Conservation (phyloP, 2,329 filamentous ascomycete genomes). For the Arachnomyces sp. region DNA sequence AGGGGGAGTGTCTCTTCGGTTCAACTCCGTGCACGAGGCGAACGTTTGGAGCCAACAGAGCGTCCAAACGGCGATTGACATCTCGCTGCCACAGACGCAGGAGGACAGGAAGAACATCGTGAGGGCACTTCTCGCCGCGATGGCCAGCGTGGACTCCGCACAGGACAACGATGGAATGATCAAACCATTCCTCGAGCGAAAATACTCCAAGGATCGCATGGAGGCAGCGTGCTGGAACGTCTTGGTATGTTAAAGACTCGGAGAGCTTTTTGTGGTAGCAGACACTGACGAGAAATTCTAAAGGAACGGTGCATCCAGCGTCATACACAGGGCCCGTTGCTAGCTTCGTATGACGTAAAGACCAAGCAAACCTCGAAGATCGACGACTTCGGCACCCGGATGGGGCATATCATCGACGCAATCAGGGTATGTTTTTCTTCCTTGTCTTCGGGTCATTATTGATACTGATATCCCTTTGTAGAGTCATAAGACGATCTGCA, state of each 20-base stretch:
- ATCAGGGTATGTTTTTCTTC: slow-evolving; percentile 11
- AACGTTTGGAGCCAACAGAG: too few relatives aligned
- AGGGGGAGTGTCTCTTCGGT: too few relatives aligned
- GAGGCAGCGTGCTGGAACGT: slow-evolving; percentile 28
- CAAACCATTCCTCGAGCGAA: slow-evolving; percentile 21
- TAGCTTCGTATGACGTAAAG: slow-evolving; percentile 18
- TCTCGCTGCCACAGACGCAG: slow-evolving; percentile 19
- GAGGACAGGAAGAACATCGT: slow-evolving; percentile 20
- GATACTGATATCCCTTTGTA: slow-evolving; percentile 7
- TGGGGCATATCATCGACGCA: slow-evolving; percentile 15
- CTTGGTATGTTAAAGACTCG: slow-evolving; percentile 13
- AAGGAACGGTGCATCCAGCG: slow-evolving; percentile 21
- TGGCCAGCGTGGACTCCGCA: slow-evolving; percentile 22
- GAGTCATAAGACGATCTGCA: slow-evolving; percentile 33
- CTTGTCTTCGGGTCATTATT: background rate
- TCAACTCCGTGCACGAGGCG: too few relatives aligned
- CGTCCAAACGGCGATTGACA: slow-evolving; percentile 10
- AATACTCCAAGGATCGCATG: slow-evolving; percentile 18
- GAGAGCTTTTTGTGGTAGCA: too few relatives aligned
- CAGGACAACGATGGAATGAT: slow-evolving; percentile 27
- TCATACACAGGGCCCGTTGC: slow-evolving; percentile 20
- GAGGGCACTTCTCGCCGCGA: slow-evolving; percentile 23
- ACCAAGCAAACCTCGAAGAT: slow-evolving; percentile 11
- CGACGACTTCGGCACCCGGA: slow-evolving; percentile 9
- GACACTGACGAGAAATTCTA: background rate